phyloP scores from a whole-genome alignment of 352 stramenopile species.

The Aphanomyces cochlioides region DNA sequence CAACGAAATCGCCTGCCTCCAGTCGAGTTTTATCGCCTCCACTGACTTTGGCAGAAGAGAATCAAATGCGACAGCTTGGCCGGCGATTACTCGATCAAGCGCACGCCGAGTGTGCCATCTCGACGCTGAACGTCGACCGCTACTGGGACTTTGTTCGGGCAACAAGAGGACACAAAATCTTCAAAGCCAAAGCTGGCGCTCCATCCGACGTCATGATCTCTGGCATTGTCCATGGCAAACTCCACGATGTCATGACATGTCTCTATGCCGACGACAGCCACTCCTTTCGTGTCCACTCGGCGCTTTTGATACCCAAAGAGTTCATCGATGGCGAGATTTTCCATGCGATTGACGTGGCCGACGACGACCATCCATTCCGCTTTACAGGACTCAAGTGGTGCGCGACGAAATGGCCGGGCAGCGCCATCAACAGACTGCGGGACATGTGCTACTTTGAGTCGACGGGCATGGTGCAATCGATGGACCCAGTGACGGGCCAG shows the following conservation, averaged over 20 bases:
- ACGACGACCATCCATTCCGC: neutral
- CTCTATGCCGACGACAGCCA: slow-evolving; percentile 15
- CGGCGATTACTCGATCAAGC: neutral
- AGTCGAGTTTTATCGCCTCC: no score
- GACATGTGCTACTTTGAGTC: slow-evolving; percentile 29
- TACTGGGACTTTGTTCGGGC: slow-evolving; percentile 22
- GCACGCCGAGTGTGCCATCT: slow-evolving; percentile 19
- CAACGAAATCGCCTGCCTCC: no score
- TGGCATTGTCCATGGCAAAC: slow-evolving; percentile 21
- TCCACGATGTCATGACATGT: slow-evolving; percentile 12
- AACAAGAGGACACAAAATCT: neutral
- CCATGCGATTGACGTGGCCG: slow-evolving; percentile 14
- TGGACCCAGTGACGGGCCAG: neutral
- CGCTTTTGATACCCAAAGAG: slow-evolving; percentile 26
- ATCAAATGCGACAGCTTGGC: neutral
- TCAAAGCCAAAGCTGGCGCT: slow-evolving; percentile 9
- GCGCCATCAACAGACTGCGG: slow-evolving; percentile 2
- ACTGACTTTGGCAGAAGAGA: no score
- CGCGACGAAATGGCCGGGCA: slow-evolving; percentile 29
- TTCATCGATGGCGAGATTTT: slow-evolving; percentile 22
- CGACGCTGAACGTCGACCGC: slow-evolving; percentile 1
- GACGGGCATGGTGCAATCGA: slow-evolving; percentile 13
- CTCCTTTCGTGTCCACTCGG: slow-evolving; percentile 21
- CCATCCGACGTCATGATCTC: slow-evolving; percentile 14
- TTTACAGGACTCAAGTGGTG: slow-evolving; percentile 23